Percentiles rank a stretch among this genome's conserved stretches.
These are phyloP conservation scores for Cryptosporidium parvum DNA, from an alignment of 169 alveolate species.

Conservation along the genomic window DNA sequence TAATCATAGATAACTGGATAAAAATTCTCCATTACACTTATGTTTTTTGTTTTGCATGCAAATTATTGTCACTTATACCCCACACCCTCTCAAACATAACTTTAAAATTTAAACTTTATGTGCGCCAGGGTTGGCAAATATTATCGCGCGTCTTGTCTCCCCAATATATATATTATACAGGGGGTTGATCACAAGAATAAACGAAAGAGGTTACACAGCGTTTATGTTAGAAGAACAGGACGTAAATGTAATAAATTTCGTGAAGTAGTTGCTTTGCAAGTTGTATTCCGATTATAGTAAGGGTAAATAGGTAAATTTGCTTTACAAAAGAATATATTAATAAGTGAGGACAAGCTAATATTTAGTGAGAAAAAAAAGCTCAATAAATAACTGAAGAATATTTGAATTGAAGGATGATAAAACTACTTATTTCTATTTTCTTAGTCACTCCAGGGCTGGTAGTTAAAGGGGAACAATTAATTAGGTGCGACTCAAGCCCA, in stretches of 20 bases:
- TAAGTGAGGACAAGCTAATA: background rate
- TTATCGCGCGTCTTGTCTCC: constrained; percentile 1
- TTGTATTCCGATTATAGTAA: background rate
- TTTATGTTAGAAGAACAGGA: background rate
- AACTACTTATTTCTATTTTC: background rate
- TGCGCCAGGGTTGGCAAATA: constrained; percentile 7
- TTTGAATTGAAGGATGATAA: background rate
- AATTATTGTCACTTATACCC: background rate
- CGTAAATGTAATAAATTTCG: background rate
- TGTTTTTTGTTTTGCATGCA: background rate
- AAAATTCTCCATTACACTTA: too few relatives aligned
- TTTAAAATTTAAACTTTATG: background rate
- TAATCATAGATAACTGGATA: too few relatives aligned
- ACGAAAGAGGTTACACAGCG: background rate
- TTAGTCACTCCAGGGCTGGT: background rate
- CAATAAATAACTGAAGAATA: background rate
- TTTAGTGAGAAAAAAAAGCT: background rate
- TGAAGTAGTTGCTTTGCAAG: background rate
- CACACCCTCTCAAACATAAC: background rate
- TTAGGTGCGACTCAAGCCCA: constrained; percentile 2
- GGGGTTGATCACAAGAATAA: too few relatives aligned
- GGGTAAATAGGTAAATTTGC: background rate
- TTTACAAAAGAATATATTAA: background rate
- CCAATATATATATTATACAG: background rate
- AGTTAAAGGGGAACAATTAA: background rate